Base-by-base conservation (phyloP, 2,329 filamentous ascomycete genomes). In the Domatiomyces globalis region DNA sequence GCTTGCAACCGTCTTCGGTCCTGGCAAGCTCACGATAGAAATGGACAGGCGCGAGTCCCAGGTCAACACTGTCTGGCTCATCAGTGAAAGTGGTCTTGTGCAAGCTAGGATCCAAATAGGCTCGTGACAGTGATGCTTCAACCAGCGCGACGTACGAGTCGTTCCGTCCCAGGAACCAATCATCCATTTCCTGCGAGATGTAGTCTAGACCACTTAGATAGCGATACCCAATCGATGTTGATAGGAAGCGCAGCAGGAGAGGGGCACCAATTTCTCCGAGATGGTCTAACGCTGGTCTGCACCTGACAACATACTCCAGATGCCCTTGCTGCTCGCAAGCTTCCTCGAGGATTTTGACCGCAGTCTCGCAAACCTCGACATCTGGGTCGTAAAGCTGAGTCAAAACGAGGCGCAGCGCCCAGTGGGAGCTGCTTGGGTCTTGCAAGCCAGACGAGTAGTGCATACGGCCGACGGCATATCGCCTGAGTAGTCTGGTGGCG, bases 151-250 rank as follows among this genome's bases (percentile, higher is more conserved):
- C 92, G 60, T 98, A 98, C n/a, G 82, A 84, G 65, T 98, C 90
- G 63, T 98, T 98, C 45, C 92, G 82, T 12, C 92, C 92, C 17
- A 98, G 75, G 64, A 96, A 98, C 92, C 92, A 98, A 69, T 98
- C 94, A 60, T 98, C 92, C 92, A 98, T 98, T 66, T 98, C 94
- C 64, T 94, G 92, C 55, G 89, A 95, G 67, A 98, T 98, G 65
- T 98, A 98, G 70, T 98, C 94, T 44, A 98, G 74, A 0, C 89
- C 92, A 63, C 96, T 88, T 5, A 98, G 76, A 67, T 98, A 98
- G 67, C 96, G 89, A 63, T 98, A 98, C 48, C 92, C 92, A 52
- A 95, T 90, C 2, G 89, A 95, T 0, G 90, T 96, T 0, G 89
- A 95, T 50, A 98, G 68, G 67, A 98, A 98, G 46, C 92, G 84